phyloP scores from a whole-genome alignment of 1,139 yeast genomes.

The Entelexis sorbosivorans region DNA sequence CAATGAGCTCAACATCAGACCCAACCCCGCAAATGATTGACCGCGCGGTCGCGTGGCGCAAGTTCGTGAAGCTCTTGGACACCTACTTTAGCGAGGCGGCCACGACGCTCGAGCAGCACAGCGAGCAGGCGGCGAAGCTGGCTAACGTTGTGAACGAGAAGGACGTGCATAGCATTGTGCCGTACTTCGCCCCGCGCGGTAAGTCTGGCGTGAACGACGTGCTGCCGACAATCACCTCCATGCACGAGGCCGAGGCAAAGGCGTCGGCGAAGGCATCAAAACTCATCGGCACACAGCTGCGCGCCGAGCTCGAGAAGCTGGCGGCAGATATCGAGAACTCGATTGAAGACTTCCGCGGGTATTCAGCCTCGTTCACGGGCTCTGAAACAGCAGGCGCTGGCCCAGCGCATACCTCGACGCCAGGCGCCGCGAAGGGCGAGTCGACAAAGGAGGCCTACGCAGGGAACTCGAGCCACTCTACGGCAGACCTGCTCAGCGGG shows the following conservation, averaged over 20 bases:
- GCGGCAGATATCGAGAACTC: constrained; percentile 12
- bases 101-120: constrained; percentile 34
- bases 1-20: constrained; percentile 1
- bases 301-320: constrained; percentile 8
- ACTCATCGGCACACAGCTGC: constrained; percentile 12
- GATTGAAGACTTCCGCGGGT: constrained; percentile 13
- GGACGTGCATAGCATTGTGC: constrained; percentile 9
- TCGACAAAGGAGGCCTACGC: neutral
- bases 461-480: constrained; percentile 3
- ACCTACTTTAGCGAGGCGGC: constrained; percentile 60
- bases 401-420: neutral
- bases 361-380: constrained; percentile 8
- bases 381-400: neutral
- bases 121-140: constrained; percentile 15
- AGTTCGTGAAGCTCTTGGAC: constrained; percentile 60
- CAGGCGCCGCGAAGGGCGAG: constrained; percentile 11
- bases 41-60: constrained; percentile 79
- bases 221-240: constrained; percentile 11
- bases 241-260: constrained; percentile 13
- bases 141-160: constrained; percentile 6
- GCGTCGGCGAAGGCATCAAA: constrained; percentile 13
- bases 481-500: constrained; percentile 14
- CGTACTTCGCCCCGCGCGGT: constrained; percentile 18
- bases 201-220: constrained; percentile 18
- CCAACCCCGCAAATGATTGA: constrained; percentile 83